These are phyloP conservation scores for Fusarium sp. DNA, from an alignment of 2,329 filamentous ascomycete genomes.

Conservation along the genomic window DNA sequence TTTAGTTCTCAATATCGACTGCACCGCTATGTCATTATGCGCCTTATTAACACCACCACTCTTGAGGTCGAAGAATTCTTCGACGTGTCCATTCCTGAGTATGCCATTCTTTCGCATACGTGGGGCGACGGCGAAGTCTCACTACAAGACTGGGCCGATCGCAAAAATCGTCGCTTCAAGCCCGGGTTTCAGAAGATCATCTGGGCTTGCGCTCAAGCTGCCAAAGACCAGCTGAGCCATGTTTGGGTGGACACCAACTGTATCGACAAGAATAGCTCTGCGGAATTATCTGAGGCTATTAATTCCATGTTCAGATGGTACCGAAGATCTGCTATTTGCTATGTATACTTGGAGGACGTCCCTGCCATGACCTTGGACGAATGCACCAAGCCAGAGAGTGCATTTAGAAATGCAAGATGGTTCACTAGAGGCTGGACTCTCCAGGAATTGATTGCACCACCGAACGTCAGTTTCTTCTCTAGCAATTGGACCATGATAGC, in stretches of 20 bases:
- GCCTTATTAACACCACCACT: neutral
- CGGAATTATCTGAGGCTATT: neutral
- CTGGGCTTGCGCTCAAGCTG: neutral
- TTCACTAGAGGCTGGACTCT: neutral
- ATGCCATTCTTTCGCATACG: neutral
- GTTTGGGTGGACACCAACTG: neutral
- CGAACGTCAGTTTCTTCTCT: fast-evolving
- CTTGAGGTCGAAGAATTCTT: neutral
- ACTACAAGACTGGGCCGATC: neutral
- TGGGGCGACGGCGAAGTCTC: neutral
- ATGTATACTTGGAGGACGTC: neutral
- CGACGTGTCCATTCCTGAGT: neutral
- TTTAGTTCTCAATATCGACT: no score
- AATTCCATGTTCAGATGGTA: neutral
- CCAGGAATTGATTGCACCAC: neutral
- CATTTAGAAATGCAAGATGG: neutral
- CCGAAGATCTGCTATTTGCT: neutral
- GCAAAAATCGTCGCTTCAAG: neutral
- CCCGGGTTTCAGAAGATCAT: neutral
- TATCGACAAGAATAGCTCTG: neutral
- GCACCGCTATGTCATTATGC: neutral
- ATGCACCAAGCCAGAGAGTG: neutral
- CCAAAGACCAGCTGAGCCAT: fast-evolving
- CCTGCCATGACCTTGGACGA: fast-evolving
- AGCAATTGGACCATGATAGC: neutral